These are phyloP conservation scores for Aureobasidium subglaciale DNA, from an alignment of 2,329 filamentous ascomycete genomes.

Conservation along the genomic window DNA sequence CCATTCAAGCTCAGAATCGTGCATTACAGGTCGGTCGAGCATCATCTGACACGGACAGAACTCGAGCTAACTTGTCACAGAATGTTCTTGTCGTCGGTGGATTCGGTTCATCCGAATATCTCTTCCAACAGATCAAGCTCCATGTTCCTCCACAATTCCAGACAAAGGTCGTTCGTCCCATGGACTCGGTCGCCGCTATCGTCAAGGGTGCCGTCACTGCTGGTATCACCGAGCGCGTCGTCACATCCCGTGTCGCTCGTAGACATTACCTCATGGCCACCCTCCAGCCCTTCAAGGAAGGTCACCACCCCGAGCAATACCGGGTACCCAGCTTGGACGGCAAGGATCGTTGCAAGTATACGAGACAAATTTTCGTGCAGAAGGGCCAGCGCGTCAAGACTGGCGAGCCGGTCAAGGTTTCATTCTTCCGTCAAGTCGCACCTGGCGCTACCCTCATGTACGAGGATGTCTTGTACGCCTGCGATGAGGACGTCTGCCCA, in stretches of 20 bases:
- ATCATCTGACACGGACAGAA: neutral
- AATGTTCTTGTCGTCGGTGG: constrained; percentile 97
- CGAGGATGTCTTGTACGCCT: constrained; percentile 95
- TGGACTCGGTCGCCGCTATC: constrained; percentile 98
- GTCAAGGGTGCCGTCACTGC: constrained; percentile 97
- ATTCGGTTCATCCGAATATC: constrained; percentile 95
- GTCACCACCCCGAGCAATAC: constrained; percentile 96
- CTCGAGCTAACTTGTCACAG: constrained; percentile 33
- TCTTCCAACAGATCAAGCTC: constrained; percentile 98
- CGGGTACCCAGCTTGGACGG: constrained; percentile 93
- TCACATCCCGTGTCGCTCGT: constrained; percentile 94
- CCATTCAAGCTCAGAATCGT: constrained; percentile 94
- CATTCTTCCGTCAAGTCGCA: constrained; percentile 95
- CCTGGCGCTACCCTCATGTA: constrained; percentile 98
- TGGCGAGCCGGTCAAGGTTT: constrained; percentile 96
- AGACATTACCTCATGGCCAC: constrained; percentile 99
- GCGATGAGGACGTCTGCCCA: constrained; percentile 94
- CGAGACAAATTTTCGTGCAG: constrained; percentile 94
- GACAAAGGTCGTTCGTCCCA: constrained; percentile 93
- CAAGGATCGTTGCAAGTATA: constrained; percentile 98
- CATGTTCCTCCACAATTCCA: constrained; percentile 98
- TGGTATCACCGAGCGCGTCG: constrained; percentile 92
- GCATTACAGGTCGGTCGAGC: constrained; percentile 60
- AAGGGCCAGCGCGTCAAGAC: constrained; percentile 99
- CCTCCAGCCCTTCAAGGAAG: constrained; percentile 96